Evolutionary conservation across 108 stramenopile genomes (phyloP).

Genomic region (Seminavis robusta): DNA sequence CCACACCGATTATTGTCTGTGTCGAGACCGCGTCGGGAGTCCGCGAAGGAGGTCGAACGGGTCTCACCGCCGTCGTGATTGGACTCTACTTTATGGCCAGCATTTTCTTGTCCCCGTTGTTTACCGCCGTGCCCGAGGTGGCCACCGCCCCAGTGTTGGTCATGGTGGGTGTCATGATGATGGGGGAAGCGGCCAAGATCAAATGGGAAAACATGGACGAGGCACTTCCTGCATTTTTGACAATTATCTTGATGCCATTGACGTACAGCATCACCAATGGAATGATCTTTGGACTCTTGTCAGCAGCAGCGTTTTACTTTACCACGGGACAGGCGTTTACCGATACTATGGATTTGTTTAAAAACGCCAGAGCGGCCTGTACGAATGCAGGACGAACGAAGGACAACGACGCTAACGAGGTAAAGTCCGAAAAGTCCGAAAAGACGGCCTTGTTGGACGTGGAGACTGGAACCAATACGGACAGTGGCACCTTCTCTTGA

Average conservation of each 20-base stretch:
- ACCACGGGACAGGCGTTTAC: slow-evolving; percentile 13
- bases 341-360: too few species aligned
- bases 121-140: slow-evolving; percentile 39
- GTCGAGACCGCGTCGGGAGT: slow-evolving; percentile 60
- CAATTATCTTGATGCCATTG: slow-evolving; percentile 56
- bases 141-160: slow-evolving; percentile 60
- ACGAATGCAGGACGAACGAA: too few species aligned
- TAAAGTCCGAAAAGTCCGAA: too few species aligned
- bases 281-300: slow-evolving; percentile 41
- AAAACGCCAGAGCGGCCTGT: too few species aligned
- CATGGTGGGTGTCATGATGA: slow-evolving; percentile 55
- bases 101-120: slow-evolving; percentile 52
- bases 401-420: too few species aligned
- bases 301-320: slow-evolving; percentile 22
- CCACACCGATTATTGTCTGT: slow-evolving; percentile 54
- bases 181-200: slow-evolving; percentile 42
- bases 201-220: slow-evolving; percentile 47
- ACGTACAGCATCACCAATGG: slow-evolving; percentile 67
- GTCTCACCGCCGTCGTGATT: slow-evolving; percentile 50
- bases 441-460: too few species aligned
- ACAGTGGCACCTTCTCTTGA: too few species aligned
- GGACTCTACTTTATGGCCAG: slow-evolving; percentile 40
- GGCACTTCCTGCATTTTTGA: slow-evolving; percentile 61
- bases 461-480: too few species aligned
- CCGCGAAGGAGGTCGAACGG: slow-evolving; percentile 58